Conservation (phyloP, 75 land plant species). For the Chamaecyparis obtusa region DNA sequence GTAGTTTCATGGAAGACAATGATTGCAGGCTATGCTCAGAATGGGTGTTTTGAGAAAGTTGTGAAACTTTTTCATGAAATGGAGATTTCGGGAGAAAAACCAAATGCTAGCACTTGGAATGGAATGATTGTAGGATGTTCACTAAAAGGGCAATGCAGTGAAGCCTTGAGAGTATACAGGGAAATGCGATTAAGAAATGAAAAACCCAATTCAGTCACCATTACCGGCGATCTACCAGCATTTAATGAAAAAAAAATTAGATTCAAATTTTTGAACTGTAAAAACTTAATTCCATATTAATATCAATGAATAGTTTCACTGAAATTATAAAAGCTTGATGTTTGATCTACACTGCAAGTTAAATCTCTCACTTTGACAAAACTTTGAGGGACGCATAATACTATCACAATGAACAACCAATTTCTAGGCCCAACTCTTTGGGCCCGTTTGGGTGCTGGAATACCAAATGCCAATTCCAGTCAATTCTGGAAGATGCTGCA, state of each 20-base stretch:
- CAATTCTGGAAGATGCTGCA: too few relatives aligned
- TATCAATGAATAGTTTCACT: too few relatives aligned
- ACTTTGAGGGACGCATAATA: slow-evolving; percentile 13
- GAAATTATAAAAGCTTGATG: background rate
- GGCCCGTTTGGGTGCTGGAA: slow-evolving; percentile 15
- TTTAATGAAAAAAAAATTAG: too few relatives aligned
- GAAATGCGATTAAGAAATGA: slow-evolving; percentile 45
- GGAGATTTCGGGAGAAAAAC: slow-evolving; percentile 19
- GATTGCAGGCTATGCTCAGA: too few relatives aligned
- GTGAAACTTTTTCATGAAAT: too few relatives aligned
- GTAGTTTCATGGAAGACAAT: too few relatives aligned
- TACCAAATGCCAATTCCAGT: too few relatives aligned
- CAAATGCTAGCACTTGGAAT: slow-evolving; percentile 46
- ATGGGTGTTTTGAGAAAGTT: too few relatives aligned
- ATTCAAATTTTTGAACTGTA: too few relatives aligned
- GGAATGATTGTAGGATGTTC: slow-evolving; percentile 56
- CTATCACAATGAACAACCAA: slow-evolving; percentile 29
- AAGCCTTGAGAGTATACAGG: slow-evolving; percentile 42
- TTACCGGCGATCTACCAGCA: slow-evolving; percentile 53
- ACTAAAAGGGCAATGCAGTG: slow-evolving; percentile 39
- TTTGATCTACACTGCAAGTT: slow-evolving; percentile 8
- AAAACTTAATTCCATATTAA: too few relatives aligned
- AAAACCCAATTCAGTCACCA: slow-evolving; percentile 62
- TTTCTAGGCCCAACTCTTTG: slow-evolving; percentile 35
- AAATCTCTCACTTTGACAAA: slow-evolving; percentile 10